Evolutionary conservation across 768 basidiomycete species (phyloP), one percentile per base, ranked within the genome.

Genomic region (Zangia roseola): DNA sequence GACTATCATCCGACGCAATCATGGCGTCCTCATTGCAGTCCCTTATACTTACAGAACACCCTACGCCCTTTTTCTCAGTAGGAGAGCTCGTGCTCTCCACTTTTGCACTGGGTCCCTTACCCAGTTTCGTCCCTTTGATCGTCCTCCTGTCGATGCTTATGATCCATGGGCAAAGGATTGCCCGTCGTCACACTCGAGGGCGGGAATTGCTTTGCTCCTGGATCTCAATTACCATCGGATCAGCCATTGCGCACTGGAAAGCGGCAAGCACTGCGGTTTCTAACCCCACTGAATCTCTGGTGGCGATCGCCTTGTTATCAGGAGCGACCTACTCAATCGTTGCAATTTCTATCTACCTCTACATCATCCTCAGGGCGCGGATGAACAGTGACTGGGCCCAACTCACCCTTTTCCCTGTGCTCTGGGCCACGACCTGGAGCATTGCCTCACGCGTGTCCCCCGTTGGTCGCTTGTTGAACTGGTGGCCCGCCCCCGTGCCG

Each of bases 381-480:
- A 6, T 72, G 58, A 17, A 47, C 48, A 52, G 53, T 1, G 68
- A 38, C 16, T 79, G 78, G 74, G 52, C 72, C 2, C 78, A 75
- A 54, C 46, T 81, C 12, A 71, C 79, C 0, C 54, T 86, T 31
- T 89, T 91, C 62, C 89, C 89, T 0, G 75, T 77, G 0, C 55
- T 87, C 19, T 92, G 88, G 89, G 74, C 82, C 4, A 75, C 78
- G 1, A 56, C 73, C 3, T 90, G 88, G 88, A 75, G 68, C 43
- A 57, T 61, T 1, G 51, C 81, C 0, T 77, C 87, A 1, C 74
- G 68, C 52, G 13, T 77, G 24, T 88, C 80, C 57, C 87, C 87
- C 2, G 63, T 90, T 8, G 91, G 90, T 9, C 78, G 84, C 48
- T 76, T 92, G 10, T 71, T 81, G 9, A 78, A 83, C 14, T 92